Base-by-base conservation (phyloP, 2,329 filamentous ascomycete species). In the Diaporthe australafricana region DNA sequence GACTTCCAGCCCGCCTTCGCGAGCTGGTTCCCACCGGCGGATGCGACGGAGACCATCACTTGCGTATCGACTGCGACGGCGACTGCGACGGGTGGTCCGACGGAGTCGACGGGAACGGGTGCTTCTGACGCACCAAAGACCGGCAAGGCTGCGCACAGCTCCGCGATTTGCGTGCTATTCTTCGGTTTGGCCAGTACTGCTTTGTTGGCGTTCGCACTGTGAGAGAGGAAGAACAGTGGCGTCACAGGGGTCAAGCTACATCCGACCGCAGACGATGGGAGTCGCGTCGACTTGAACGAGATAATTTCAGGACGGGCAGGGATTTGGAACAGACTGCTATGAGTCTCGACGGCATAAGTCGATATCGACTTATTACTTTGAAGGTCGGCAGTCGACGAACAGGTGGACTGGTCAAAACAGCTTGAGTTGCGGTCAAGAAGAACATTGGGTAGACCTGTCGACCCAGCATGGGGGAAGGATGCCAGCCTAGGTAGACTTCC, bases 1-100 rank as follows among this genome's bases (percentile, higher is more conserved):
- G 32, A 60, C 22, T 69, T 60, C 32, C 53, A 69, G 30, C 67
- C 67, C 32, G 67, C 67, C 20, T 69, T 69, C 25, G 53, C 42
- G 22, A 60, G 67, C 67, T 48, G 52, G 30, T 68, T 47, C 27
- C 30, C 66, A n/a, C 5, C 62, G 4, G 30, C 20, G 7, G 66
- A 65, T 32, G 1, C 63, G 45, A 2, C 62, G 22, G 1, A 71
- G 27, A 55, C 75, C 16, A 60, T 57, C 14, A 17, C 35, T 3
- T 60, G 22, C 14, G 48, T 25, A 16, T 47, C 12, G 9, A 50
- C 67, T 2, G 55, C 45, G 12, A 60, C 67, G 14, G 16, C 50
- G 7, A 60, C 67, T 8, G 16, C 50, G 7, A 32, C 65, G 1
- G 30, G 25, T 14, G 40, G 2, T 45, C 16, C 65, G 2, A 53